Conservation (phyloP, 176 grass and related monocot species). For the Saccharum officinarum region DNA sequence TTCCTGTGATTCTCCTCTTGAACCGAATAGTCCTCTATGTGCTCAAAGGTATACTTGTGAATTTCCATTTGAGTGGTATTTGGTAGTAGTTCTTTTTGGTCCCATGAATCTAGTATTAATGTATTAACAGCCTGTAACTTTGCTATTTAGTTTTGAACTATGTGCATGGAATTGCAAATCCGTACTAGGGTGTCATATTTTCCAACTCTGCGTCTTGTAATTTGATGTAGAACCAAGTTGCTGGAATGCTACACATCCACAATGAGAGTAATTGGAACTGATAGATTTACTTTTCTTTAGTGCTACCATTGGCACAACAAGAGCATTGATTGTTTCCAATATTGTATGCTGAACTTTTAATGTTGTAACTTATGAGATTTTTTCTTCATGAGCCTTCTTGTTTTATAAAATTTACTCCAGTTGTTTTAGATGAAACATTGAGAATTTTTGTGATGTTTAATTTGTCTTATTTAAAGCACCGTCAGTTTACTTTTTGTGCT, state of each 20-base stretch:
- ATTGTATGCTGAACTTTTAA: background rate
- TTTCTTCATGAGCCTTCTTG: background rate
- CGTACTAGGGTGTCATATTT: background rate
- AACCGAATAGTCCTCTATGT: constrained; percentile 90
- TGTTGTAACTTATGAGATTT: background rate
- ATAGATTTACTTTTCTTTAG: constrained; percentile 6
- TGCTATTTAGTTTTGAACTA: background rate
- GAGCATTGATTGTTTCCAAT: background rate
- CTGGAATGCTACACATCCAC: background rate
- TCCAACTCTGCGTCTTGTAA: background rate
- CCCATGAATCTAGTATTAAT: constrained; percentile 5
- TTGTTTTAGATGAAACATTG: background rate
- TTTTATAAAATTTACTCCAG: constrained; percentile 2
- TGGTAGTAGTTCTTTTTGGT: constrained; percentile 18
- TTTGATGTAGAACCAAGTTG: background rate
- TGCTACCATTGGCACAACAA: background rate
- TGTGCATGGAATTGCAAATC: constrained; percentile 8
- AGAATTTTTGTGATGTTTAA: background rate
- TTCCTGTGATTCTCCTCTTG: constrained; percentile 97
- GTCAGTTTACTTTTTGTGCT: constrained; percentile 5
- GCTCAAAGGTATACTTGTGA: constrained; percentile 54
- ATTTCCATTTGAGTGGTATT: constrained; percentile 25
- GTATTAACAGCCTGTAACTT: background rate
- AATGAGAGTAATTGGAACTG: background rate
- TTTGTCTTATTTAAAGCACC: background rate